phyloP scores from a whole-genome alignment of 1,284 basidiomycete genomes.

The Leccinum pallidistipes region DNA sequence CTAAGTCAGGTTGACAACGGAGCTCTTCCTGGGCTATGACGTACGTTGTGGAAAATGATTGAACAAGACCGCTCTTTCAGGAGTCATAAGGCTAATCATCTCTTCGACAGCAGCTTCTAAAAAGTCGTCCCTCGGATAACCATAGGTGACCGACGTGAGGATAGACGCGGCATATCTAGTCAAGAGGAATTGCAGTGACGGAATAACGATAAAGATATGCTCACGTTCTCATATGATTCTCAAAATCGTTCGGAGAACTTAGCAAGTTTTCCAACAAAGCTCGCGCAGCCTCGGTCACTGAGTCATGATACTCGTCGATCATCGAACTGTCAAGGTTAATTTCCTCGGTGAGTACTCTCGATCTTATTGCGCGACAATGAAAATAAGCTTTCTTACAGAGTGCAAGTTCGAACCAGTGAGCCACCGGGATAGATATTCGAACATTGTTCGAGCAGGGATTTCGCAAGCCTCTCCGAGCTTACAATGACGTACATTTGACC shows the following conservation, averaged over 20 bases:
- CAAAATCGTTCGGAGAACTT: conserved; percentile 10
- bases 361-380: conserved; percentile 22
- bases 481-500: conserved; percentile 25
- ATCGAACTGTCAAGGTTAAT: conserved; percentile 13
- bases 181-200: background rate
- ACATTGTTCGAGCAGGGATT: conserved; percentile 25
- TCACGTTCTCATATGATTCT: conserved; percentile 17
- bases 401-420: conserved; percentile 9
- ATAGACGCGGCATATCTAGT: conserved; percentile 22
- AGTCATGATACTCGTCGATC: conserved; percentile 16
- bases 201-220: background rate
- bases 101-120: conserved; percentile 19
- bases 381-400: conserved; percentile 14
- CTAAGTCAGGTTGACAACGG: conserved; percentile 14
- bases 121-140: conserved; percentile 18
- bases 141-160: conserved; percentile 26
- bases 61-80: conserved; percentile 23
- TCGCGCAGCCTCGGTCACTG: conserved; percentile 3
- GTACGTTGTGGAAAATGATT: conserved; percentile 23
- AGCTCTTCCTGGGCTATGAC: conserved; percentile 6
- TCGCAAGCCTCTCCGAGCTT: conserved; percentile 24
- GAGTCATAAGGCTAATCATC: conserved; percentile 13
- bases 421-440: conserved; percentile 23
- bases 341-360: conserved; percentile 24
- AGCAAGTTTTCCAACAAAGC: conserved; percentile 15